These are phyloP conservation scores for Venturia nashicola DNA, from an alignment of 2,329 filamentous ascomycete species.

Conservation along the genomic window DNA sequence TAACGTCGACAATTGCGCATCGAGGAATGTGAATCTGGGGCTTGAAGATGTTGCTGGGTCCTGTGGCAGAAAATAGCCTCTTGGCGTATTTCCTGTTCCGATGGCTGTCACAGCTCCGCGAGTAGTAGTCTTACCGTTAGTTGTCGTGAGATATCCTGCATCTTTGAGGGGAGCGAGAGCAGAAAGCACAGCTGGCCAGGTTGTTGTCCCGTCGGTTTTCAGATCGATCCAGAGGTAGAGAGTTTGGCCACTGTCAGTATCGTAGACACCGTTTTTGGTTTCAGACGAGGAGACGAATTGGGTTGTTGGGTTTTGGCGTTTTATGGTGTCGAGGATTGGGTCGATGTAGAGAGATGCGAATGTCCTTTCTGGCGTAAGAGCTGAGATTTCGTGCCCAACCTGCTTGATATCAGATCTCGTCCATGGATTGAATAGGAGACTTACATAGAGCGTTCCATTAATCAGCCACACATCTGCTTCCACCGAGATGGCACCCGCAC, in stretches of 20 bases:
- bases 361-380: constrained; percentile 40
- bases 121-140: constrained; percentile 34
- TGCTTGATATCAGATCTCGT: constrained; percentile 14
- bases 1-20: constrained; percentile 40
- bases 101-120: constrained; percentile 45
- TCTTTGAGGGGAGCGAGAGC: constrained; percentile 45
- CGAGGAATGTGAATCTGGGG: constrained; percentile 47
- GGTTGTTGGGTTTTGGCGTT: constrained; percentile 42
- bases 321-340: constrained; percentile 44
- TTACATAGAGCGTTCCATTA: constrained; percentile 41
- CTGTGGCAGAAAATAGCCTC: constrained; percentile 32
- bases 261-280: constrained; percentile 49
- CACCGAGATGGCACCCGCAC: constrained; percentile 43
- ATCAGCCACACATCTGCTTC: constrained; percentile 52
- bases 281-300: constrained; percentile 32
- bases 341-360: constrained; percentile 46
- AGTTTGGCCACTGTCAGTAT: constrained; percentile 42
- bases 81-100: constrained; percentile 46
- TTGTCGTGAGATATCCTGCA: constrained; percentile 40
- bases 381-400: constrained; percentile 44
- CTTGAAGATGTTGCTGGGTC: constrained; percentile 18
- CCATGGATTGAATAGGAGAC: constrained; percentile 12
- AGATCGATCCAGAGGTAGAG: constrained; percentile 54
- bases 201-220: constrained; percentile 44
- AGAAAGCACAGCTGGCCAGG: constrained; percentile 43